These are phyloP conservation scores for Vaucheria bursata DNA, from an alignment of 352 stramenopile species.

Conservation along the genomic window DNA sequence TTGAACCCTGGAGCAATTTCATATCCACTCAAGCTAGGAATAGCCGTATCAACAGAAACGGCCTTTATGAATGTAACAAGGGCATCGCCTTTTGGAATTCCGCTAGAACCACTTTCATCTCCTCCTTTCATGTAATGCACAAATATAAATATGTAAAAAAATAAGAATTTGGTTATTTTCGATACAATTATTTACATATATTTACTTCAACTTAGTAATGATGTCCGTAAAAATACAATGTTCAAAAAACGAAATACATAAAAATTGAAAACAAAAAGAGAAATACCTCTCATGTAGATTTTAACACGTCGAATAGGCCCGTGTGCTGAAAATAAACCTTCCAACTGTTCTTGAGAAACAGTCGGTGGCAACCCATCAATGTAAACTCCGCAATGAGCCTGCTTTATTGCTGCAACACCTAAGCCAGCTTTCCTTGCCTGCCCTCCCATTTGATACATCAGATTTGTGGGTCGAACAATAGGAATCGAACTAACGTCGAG, in stretches of 20 bases:
- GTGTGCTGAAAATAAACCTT: background rate
- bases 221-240: background rate
- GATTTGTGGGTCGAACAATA: background rate
- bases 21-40: background rate
- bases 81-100: background rate
- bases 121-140: too few relatives aligned
- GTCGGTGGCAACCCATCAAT: background rate
- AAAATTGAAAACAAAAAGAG: background rate
- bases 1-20: background rate
- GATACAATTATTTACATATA: too few relatives aligned
- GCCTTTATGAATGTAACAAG: background rate
- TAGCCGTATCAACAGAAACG: background rate
- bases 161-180: too few relatives aligned
- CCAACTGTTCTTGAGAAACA: background rate
- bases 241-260: background rate
- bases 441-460: slow-evolving; percentile 10
- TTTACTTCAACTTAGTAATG: too few relatives aligned
- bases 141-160: too few relatives aligned
- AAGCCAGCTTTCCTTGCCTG: background rate
- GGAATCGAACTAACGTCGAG: background rate
- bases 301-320: background rate
- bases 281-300: background rate
- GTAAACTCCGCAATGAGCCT: background rate
- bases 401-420: background rate
- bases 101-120: background rate